Evolutionary conservation across 176 grass and related monocot genomes (phyloP), one percentile per base, ranked within the genome.

Genomic region (Dendrocalamus sinicus): DNA sequence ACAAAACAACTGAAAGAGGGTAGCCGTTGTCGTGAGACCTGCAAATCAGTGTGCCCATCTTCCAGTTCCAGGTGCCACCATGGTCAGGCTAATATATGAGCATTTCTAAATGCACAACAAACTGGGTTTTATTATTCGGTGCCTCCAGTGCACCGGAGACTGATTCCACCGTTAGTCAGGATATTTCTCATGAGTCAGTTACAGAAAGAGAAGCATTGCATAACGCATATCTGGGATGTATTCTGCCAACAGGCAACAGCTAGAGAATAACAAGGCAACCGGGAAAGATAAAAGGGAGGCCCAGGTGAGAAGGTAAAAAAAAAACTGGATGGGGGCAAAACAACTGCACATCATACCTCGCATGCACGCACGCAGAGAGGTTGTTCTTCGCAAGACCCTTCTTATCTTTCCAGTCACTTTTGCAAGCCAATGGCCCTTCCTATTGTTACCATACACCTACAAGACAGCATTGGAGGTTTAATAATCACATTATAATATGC

Each of bases 361-460:
- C 55, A 55, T 0, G 23, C 54, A 71, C 54, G 7, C 24, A 32
- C 0, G 6, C 35, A 40, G 55, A 53, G 50, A 4, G 30, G 6
- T 28, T 76, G 22, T 78, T 86, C 66, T 83, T 73, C 39, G 41
- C 22, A 23, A 50, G 50, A 15, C 51, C 39, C 45, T 40, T 24
- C 64, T 60, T 71, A 39, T 58, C 19, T 72, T 66, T 45, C 50
- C 40, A 47, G 20, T 43, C 67, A 57, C 37, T 77, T 78, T 14
- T 55, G 28, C 52, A 85, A 62, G 58, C 45, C 16, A 66, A 72
- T n/a, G n/a, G 15, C 47, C 50, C 58, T 77, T 63, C 12, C 19
- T 53, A 26, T 41, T 65, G 60, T 19, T 58, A 87, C 8, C 20
- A 16, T 64, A 51, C 73, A 72, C 68, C 89, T 90, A 12, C 58